phyloP scores from a whole-genome alignment of 495 filamentous ascomycete species.

The Talaromyces trachyspermus region DNA sequence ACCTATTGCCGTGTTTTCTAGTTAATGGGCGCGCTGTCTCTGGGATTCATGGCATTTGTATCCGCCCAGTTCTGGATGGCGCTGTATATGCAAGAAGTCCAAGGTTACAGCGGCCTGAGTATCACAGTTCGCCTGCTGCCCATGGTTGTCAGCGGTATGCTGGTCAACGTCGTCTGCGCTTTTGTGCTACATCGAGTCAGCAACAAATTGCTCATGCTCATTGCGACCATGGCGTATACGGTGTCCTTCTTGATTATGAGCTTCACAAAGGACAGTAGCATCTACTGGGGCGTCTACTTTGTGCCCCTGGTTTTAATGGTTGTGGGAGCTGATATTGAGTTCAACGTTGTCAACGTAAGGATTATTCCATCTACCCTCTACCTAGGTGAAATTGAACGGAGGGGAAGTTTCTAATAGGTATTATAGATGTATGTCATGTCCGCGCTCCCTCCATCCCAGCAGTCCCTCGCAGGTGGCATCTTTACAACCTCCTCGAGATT shows the following conservation, averaged over 20 bases:
- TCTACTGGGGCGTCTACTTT: slow-evolving; percentile 54
- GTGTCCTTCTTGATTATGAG: slow-evolving; percentile 49
- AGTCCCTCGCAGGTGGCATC: slow-evolving; percentile 17
- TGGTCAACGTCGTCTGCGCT: slow-evolving; percentile 48
- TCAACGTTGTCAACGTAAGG: slow-evolving; percentile 49
- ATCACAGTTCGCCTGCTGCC: slow-evolving; percentile 51
- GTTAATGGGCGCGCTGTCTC: slow-evolving; percentile 25
- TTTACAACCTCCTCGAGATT: slow-evolving; percentile 31
- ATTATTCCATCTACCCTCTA: neutral
- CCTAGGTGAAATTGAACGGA: neutral
- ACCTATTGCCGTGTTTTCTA: slow-evolving; percentile 10
- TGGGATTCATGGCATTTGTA: slow-evolving; percentile 33
- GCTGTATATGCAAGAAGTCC: slow-evolving; percentile 38
- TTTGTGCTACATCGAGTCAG: slow-evolving; percentile 46
- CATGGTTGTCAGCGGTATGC: slow-evolving; percentile 41
- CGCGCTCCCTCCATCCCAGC: slow-evolving; percentile 24
- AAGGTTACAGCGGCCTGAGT: slow-evolving; percentile 32
- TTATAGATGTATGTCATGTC: slow-evolving; percentile 36
- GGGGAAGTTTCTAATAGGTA: neutral
- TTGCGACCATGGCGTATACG: slow-evolving; percentile 35
- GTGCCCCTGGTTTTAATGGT: slow-evolving; percentile 42
- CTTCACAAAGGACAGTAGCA: slow-evolving; percentile 31
- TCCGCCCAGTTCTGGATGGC: slow-evolving; percentile 28
- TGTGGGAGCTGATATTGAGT: slow-evolving; percentile 50
- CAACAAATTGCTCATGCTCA: slow-evolving; percentile 39